Conservation (phyloP, 805 yeast species). For the Wickerhamiella qilinensis region DNA sequence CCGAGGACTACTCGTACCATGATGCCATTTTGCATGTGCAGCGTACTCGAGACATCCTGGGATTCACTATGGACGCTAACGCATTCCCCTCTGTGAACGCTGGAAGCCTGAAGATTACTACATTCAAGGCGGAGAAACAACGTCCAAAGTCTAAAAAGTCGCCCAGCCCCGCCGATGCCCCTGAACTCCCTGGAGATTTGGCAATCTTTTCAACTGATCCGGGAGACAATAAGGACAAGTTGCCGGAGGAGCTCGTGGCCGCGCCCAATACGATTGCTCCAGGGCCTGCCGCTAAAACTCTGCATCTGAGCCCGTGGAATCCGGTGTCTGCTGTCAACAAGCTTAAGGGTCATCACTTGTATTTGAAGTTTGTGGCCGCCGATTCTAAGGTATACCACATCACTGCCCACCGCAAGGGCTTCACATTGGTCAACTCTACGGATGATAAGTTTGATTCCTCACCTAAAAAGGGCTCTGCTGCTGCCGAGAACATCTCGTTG, state of each 20-base stretch:
- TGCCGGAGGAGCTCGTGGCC: constrained; percentile 5
- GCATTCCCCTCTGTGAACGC: constrained; percentile 16
- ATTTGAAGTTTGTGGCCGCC: constrained; percentile 56
- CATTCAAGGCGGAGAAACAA: constrained; percentile 17
- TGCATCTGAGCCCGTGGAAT: constrained; percentile 67
- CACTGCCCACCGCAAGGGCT: constrained; percentile 68
- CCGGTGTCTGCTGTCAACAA: constrained; percentile 58
- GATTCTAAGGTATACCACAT: constrained; percentile 70
- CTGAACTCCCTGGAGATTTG: constrained; percentile 8
- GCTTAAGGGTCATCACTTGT: constrained; percentile 62
- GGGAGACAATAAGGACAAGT: background rate
- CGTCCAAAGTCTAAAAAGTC: constrained; percentile 4
- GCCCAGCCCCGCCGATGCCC: constrained; percentile 8
- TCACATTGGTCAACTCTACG: constrained; percentile 57
- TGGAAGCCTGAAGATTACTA: constrained; percentile 13
- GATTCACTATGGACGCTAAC: constrained; percentile 23
- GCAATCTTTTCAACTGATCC: background rate
- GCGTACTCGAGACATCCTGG: constrained; percentile 46
- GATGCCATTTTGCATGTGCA: constrained; percentile 46
- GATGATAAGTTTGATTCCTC: constrained; percentile 55
- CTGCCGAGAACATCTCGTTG: constrained; percentile 33
- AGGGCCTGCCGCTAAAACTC: constrained; percentile 33
- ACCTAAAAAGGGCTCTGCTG: constrained; percentile 21
- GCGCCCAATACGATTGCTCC: constrained; percentile 11
- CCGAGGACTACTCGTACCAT: constrained; percentile 43